Base-by-base conservation (phyloP, 2,329 filamentous ascomycete species). In the Talaromyces sp. region DNA sequence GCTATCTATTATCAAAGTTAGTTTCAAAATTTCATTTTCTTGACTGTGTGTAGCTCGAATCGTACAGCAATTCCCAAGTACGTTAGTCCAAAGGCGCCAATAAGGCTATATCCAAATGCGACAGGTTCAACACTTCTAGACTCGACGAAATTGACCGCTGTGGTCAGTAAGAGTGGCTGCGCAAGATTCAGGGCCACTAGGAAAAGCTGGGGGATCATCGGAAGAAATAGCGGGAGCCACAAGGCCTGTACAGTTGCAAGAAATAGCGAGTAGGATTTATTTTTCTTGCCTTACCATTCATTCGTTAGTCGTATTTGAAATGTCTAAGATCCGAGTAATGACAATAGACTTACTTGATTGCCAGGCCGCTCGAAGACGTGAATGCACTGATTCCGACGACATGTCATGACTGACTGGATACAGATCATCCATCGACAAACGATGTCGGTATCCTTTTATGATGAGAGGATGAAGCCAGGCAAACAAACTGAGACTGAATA, bases 41-140 rank as follows among this genome's bases (percentile, higher is more conserved):
- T 7, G 25, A 28, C 25, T 28, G n/a, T n/a, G n/a, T n/a, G 40
- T 45, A 45, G 40, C 19, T 5, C 40, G 17, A 21, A 25, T 67
- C 71, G 62, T 61, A 77, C 72, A 13, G 71, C 75, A 31, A 77
- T 67, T 9, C 73, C 75, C 17, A 67, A 53, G 59, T 78, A 79
- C 1, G 77, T 71, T 5, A 78, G 60, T 17, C 71, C 63, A 58
- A 73, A 77, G 10, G 76, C 75, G 5, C 73, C 76, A 58, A 77
- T 74, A 5, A 79, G 61, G 1, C 73, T 75, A 60, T 77, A 76
- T 2, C 76, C 75, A n/a, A 69, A 62, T 33, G 72, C 70, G 5
- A 65, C 67, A 1, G 69, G 45, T 40, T 57, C 9, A 19, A 5
- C 65, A 9, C 62, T 60, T 25, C 56, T 50, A 46, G 67, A 62